Evolutionary conservation across 495 filamentous ascomycete genomes (phyloP), one percentile per base, ranked within the genome.

Genomic region (Coniosporium apollinis): DNA sequence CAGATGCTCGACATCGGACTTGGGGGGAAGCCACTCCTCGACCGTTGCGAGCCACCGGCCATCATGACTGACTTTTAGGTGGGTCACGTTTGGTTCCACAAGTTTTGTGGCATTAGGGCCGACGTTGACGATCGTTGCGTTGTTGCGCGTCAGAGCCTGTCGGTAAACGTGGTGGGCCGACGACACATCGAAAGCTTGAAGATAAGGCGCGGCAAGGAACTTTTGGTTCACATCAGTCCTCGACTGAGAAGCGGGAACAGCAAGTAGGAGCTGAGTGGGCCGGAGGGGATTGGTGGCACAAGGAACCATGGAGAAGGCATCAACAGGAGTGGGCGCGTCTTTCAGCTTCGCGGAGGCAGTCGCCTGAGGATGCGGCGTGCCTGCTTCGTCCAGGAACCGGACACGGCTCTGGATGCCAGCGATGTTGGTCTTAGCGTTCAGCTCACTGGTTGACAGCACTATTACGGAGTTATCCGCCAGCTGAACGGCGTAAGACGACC

Each of bases 1-100:
- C 37, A 64, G 56, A 48, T 61, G 56, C 26, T 63, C 58, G n/a
- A 78, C 33, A 45, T 87, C 82, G 36, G 64, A 61, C 19, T 57
- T 55, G 14, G 75, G 71, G 14, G 84, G 85, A 33, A 61, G 67
- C 89, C 89, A 99, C 38, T 79, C 75, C 48, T 99, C 91, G 3
- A 91, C 68, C 0, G 82, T 93, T 22, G 81, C 84, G 42, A 99
- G 65, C 89, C 89, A 99, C 43, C 74, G 67, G 1, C 85, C 87
- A 51, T 94, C 76, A 18, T 64, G 51, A 16, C 79, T 81, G 39
- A 86, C 66, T 34, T 70, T 64, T 37, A 99, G 56, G 32, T 74
- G 67, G 9, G 65, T 75, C 30, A 91, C 65, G 41, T 76, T 72
- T 5, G 89, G 86, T 38, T 92, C 74, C 1, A 62, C 51, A 30